Evolutionary conservation across 768 basidiomycete genomes (phyloP), one percentile per base, ranked within the genome.

Genomic region (Calocybe indica): DNA sequence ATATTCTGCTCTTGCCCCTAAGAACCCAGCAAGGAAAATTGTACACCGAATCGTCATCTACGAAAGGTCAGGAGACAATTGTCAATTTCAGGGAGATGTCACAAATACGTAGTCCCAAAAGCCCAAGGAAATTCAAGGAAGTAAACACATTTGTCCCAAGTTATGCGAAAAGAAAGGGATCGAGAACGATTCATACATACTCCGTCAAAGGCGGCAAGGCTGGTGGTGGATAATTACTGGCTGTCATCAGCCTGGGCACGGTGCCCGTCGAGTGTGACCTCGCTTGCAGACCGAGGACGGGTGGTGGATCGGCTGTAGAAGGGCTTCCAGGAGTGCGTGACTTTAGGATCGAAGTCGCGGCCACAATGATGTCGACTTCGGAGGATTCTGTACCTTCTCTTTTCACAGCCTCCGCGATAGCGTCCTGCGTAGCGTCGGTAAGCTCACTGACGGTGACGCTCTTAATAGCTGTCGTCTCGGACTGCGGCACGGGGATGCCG

Each of bases 351-450:
- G 71, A 72, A 31, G 73, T 73, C 36, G 88, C 86, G 3, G 86
- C 82, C 57, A 85, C 81, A 57, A 90, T 74, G 54, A 90, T 86
- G 55, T 90, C 87, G 44, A 91, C 83, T 57, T 88, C 88, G 46
- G 81, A 87, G 33, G 85, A 85, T 37, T 76, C 63, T 11, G 81
- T 78, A 30, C 86, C 85, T 36, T 81, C 80, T 60, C 83, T 79
- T 58, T 84, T 85, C 35, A 92, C 88, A 35, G 89, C 89, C 59
- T 83, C 79, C 32, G 88, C 90, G 50, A 92, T 88, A 13, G 88
- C 89, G 48, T 71, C 73, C 50, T 78, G 74, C 36, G 77, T 77
- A 45, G 73, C 74, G 51, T 76, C 71, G 14, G 75, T 73, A 53
- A 80, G 62, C 51, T 78, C 75, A 49, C 67, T 69, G 34, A 78